Conservation (phyloP, 495 filamentous ascomycete species). For the Letharia columbiana region DNA sequence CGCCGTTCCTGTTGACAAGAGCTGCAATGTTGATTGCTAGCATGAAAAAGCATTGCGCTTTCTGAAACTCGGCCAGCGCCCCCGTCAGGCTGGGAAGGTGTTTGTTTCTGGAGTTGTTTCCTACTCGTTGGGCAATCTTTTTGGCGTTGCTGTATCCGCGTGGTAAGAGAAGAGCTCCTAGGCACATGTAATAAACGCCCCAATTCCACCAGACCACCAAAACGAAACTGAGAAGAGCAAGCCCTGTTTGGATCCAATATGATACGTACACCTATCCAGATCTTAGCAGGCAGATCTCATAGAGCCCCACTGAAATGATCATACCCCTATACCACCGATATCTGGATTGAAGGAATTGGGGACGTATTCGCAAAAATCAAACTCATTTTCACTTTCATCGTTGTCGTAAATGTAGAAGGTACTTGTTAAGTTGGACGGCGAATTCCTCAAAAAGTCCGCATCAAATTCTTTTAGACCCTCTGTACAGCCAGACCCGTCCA, state of each 20-base stretch:
- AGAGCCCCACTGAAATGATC: neutral
- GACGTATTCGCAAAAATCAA: neutral
- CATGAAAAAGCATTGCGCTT: constrained; percentile 28
- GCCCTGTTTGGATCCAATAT: constrained; percentile 22
- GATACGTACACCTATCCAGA: constrained; percentile 19
- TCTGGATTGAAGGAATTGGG: constrained; percentile 7
- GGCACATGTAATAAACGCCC: constrained; percentile 9
- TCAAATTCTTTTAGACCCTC: neutral
- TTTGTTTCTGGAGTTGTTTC: constrained; percentile 3
- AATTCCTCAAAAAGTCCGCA: neutral
- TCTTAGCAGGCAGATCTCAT: neutral
- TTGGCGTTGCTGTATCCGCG: constrained; percentile 9
- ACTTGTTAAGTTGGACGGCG: neutral
- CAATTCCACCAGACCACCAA: constrained; percentile 14
- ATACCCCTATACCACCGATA: constrained; percentile 20
- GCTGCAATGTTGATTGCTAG: constrained; percentile 25
- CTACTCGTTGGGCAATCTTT: neutral
- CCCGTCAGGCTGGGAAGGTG: constrained; percentile 15
- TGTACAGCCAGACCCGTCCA: neutral
- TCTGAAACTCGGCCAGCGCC: constrained; percentile 24
- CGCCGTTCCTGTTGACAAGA: constrained; percentile 11
- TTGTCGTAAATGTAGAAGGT: neutral
- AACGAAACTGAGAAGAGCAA: constrained; percentile 19
- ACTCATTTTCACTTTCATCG: neutral
- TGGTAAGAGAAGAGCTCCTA: constrained; percentile 5